Evolutionary conservation across 2,329 filamentous ascomycete genomes (phyloP).

Genomic region (Microcyclospora tardicrescens): DNA sequence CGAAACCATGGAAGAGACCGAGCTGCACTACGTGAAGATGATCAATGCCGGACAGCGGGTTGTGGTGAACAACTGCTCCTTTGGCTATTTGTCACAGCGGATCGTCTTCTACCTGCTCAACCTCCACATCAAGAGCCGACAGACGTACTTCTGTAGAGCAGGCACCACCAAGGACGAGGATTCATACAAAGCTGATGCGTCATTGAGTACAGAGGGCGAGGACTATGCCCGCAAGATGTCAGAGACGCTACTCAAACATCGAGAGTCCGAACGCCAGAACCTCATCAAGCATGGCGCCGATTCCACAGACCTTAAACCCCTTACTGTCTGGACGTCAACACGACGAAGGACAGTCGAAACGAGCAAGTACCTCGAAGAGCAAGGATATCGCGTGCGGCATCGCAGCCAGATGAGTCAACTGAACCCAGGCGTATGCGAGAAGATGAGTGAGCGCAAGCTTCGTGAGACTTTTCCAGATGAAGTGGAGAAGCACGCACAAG

Average conservation of each 20-base stretch:
- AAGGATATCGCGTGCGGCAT: conserved; percentile 77
- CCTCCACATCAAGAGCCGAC: conserved; percentile 86
- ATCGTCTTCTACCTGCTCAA: conserved; percentile 99
- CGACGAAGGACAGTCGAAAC: conserved; percentile 84
- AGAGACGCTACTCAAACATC: conserved; percentile 67
- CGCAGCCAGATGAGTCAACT: conserved; percentile 94
- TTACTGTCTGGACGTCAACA: conserved; percentile 93
- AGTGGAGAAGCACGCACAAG: conserved; percentile 79
- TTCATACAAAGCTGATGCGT: conserved; percentile 81
- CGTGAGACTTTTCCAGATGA: conserved; percentile 77
- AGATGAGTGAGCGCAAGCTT: conserved; percentile 73
- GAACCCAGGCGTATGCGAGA: conserved; percentile 92
- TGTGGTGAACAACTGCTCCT: conserved; percentile 92
- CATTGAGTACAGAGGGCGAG: conserved; percentile 64
- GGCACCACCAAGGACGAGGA: conserved; percentile 80
- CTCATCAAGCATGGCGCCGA: conserved; percentile 54
- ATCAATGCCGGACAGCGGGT: conserved; percentile 91
- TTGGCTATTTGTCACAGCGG: conserved; percentile 89
- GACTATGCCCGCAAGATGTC: conserved; percentile 79
- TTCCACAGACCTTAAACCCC: conserved; percentile 57
- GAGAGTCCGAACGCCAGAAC: conserved; percentile 64
- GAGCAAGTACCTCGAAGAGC: conserved; percentile 61
- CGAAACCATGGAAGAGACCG: conserved; percentile 87
- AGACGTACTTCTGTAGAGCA: conserved; percentile 82
- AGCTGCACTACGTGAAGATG: conserved; percentile 98